phyloP scores from a whole-genome alignment of 2,329 filamentous ascomycete genomes.

The Colletotrichum limetticola region DNA sequence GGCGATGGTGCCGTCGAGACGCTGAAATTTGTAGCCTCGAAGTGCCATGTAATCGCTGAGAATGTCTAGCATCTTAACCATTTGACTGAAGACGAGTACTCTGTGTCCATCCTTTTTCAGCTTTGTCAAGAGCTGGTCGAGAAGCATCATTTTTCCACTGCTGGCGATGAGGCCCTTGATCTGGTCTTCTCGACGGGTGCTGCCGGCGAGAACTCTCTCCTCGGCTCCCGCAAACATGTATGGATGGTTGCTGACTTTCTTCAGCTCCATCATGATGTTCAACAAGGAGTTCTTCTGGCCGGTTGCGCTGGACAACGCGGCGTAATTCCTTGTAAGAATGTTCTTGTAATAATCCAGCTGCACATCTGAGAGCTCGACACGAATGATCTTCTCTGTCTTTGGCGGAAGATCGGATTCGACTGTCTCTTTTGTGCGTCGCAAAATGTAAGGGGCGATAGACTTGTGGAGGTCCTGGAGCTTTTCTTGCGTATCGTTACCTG shows the following conservation, averaged over 20 bases:
- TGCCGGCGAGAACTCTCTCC: constrained; percentile 85
- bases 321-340: constrained; percentile 95
- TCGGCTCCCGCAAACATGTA: constrained; percentile 98
- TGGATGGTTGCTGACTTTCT: constrained; percentile 98
- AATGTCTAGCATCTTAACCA: constrained; percentile 99
- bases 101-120: constrained; percentile 93
- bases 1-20: constrained; percentile 93
- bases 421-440: constrained; percentile 95
- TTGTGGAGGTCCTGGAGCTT: constrained; percentile 89
- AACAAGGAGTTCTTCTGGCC: constrained; percentile 95
- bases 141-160: constrained; percentile 99
- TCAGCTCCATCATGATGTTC: constrained; percentile 99
- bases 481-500: constrained; percentile 81
- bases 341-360: constrained; percentile 99
- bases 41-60: constrained; percentile 93
- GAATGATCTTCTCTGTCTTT: constrained; percentile 99
- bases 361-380: constrained; percentile 94
- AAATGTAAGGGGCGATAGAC: constrained; percentile 91
- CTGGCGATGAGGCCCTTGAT: constrained; percentile 94
- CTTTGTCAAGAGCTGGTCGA: constrained; percentile 95
- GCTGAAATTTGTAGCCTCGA: constrained; percentile 94
- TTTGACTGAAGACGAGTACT: constrained; percentile 98
- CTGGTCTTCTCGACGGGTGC: constrained; percentile 85
- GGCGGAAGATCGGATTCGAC: constrained; percentile 96
- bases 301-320: constrained; percentile 89